Base-by-base conservation (phyloP, 257 asterid species). In the Pogostemon cablin region DNA sequence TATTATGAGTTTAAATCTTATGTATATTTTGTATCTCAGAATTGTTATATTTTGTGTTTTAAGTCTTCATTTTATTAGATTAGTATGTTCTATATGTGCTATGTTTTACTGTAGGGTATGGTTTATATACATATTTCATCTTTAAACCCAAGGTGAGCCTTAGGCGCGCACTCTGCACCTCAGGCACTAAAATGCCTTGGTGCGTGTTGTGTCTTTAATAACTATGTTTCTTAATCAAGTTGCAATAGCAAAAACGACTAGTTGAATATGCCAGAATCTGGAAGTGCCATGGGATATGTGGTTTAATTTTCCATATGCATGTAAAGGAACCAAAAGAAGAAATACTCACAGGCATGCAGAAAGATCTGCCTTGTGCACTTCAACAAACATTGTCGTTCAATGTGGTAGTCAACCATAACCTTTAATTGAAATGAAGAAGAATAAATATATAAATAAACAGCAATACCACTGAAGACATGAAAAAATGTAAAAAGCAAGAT, bases 351-450 rank as follows among this genome's bases (percentile, higher is more conserved):
- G 43, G 99, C 89, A 67, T 84, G 91, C 79, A 81, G 79, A 67
- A 95, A 81, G 58, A 95, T 84, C 78, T 86, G 96, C 66, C 93
- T 78, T 0, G 92, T 85, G 90, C 99, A 95, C 86, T 95, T 95
- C 88, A 95, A 75, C 77, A 95, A 77, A 78, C 98, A 89, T 72
- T 95, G 96, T 3, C 98, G 84, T 74, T 95, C 97, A 70, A 79
- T 64, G 74, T 89, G 86, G 83, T 89, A 95, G 74, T 85, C 95
- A 69, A 89, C 84, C 81, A 85, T 79, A 66, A 85, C 96, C 99
- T 93, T 79, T 67, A 66, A 62, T 40, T 48, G 40, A 74, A 47
- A 71, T 74, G 56, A 64, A 64, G 71, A 37, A 72, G 34, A 50
- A 59, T 54, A 71, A 35, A 34, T 44, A 54, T 56, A 68, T 7